Conservation (phyloP, 305 asterid genomes). For the Rubia tinctorum region DNA sequence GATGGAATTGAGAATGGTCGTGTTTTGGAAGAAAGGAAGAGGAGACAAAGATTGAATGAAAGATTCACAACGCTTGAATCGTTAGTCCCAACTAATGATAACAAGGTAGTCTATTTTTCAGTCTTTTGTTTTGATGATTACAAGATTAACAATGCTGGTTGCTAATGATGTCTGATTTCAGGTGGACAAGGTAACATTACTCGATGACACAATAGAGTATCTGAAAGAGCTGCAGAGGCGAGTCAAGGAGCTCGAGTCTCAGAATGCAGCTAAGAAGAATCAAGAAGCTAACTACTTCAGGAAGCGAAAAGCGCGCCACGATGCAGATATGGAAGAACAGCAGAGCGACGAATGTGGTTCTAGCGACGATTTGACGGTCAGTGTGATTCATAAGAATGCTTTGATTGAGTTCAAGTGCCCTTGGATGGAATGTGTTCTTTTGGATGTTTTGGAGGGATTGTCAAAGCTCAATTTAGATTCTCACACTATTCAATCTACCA, state of each 20-base stretch:
- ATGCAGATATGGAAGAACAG: conserved; percentile 29
- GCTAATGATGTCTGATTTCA: conserved; percentile 26
- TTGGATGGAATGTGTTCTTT: conserved; percentile 51
- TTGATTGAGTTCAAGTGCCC: conserved; percentile 58
- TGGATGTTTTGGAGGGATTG: conserved; percentile 54
- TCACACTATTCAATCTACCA: conserved; percentile 59
- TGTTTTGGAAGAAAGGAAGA: conserved; percentile 76
- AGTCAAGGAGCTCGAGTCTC: conserved; percentile 58
- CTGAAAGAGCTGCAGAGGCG: conserved; percentile 69
- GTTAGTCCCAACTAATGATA: conserved; percentile 66
- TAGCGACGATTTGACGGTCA: conserved; percentile 42
- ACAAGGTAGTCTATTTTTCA: conserved; percentile 53
- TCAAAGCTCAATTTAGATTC: conserved; percentile 50
- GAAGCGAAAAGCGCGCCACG: conserved; percentile 50
- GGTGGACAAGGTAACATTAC: conserved; percentile 85
- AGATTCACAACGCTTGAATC: conserved; percentile 70
- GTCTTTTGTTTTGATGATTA: not conserved
- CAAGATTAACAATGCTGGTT: not conserved
- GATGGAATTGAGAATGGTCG: conserved; percentile 58
- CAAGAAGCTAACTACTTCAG: conserved; percentile 57
- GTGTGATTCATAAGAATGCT: conserved; percentile 45
- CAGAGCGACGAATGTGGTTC: conserved; percentile 18
- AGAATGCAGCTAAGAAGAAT: conserved; percentile 38
- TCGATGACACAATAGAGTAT: conserved; percentile 77
- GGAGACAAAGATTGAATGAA: conserved; percentile 71